Percentiles rank a stretch among this genome's conserved stretches.
Conservation (phyloP, 768 basidiomycete genomes). For the Hortiboletus flavorubellus region DNA sequence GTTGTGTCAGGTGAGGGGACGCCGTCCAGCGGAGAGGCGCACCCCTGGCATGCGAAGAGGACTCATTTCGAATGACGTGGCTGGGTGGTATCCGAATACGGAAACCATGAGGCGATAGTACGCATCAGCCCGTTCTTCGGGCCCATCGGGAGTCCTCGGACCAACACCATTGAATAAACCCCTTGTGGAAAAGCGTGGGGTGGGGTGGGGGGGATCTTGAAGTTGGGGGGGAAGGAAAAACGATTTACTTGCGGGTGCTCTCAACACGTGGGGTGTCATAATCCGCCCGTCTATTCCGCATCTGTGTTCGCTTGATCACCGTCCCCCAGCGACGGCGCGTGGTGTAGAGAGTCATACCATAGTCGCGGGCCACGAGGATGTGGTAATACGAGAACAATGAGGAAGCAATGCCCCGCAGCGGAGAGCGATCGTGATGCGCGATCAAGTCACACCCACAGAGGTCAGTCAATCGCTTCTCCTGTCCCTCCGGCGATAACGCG, state of each 20-base stretch:
- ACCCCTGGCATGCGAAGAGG: background rate
- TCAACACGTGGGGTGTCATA: constrained; percentile 7
- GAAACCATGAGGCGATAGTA: constrained; percentile 17
- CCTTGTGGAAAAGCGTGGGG: background rate
- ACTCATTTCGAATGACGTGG: constrained; percentile 5
- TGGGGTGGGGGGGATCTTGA: background rate
- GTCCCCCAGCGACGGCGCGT: background rate
- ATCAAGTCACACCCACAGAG: constrained; percentile 6
- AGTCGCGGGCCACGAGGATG: background rate
- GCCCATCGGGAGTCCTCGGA: constrained; percentile 19
- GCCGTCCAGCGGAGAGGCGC: constrained; percentile 1
- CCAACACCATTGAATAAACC: background rate
- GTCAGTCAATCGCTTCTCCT: constrained; percentile 15
- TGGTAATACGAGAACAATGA: constrained; percentile 15
- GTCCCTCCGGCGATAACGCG: constrained; percentile 20
- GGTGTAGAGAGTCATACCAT: background rate
- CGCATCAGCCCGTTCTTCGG: constrained; percentile 4
- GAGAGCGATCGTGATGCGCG: constrained; percentile 5
- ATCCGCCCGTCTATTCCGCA: background rate
- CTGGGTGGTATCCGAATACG: constrained; percentile 3
- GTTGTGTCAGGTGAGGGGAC: background rate
- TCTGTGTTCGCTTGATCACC: constrained; percentile 2
- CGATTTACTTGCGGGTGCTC: background rate
- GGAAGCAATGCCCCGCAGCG: constrained; percentile 14
- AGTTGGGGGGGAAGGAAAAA: background rate